Percentiles rank a stretch among this genome's conserved stretches.
phyloP scores from a whole-genome alignment of 306 rosid species.

The Fagus sylvatica region DNA sequence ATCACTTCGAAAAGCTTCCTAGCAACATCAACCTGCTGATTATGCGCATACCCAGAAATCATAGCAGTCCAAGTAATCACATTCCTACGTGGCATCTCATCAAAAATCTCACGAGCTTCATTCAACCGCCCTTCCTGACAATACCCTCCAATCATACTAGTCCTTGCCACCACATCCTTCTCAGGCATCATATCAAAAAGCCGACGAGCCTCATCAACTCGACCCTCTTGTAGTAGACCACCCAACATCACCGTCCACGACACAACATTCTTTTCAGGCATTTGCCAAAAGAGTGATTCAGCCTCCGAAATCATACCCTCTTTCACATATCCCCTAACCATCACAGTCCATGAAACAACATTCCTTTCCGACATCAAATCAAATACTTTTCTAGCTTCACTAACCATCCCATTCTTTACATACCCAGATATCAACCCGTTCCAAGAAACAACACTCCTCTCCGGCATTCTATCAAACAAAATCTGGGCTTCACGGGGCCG shows the following conservation, averaged over 20 bases:
- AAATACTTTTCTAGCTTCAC: constrained; percentile 42
- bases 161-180: constrained; percentile 48
- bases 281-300: constrained; percentile 45
- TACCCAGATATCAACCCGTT: constrained; percentile 47
- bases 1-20: constrained; percentile 62
- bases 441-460: constrained; percentile 47
- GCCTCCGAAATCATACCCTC: constrained; percentile 37
- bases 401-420: constrained; percentile 36
- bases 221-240: constrained; percentile 49
- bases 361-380: constrained; percentile 47
- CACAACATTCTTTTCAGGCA: constrained; percentile 52
- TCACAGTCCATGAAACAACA: constrained; percentile 61
- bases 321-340: constrained; percentile 53
- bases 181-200: constrained; percentile 54
- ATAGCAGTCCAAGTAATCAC: constrained; percentile 60
- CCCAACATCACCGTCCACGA: constrained; percentile 61
- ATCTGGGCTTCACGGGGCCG: constrained; percentile 39
- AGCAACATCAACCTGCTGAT: constrained; percentile 49
- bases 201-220: constrained; percentile 44
- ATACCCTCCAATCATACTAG: constrained; percentile 57
- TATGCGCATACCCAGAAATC: constrained; percentile 54
- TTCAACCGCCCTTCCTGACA: constrained; percentile 45
- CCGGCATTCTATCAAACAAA: constrained; percentile 48
- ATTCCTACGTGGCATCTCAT: constrained; percentile 44
- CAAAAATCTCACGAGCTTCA: constrained; percentile 51